A percentile compares a stretch with the other conserved stretches of the same genome.
Conservation (phyloP, 2,329 filamentous ascomycete species). For the Cercospora sp. region DNA sequence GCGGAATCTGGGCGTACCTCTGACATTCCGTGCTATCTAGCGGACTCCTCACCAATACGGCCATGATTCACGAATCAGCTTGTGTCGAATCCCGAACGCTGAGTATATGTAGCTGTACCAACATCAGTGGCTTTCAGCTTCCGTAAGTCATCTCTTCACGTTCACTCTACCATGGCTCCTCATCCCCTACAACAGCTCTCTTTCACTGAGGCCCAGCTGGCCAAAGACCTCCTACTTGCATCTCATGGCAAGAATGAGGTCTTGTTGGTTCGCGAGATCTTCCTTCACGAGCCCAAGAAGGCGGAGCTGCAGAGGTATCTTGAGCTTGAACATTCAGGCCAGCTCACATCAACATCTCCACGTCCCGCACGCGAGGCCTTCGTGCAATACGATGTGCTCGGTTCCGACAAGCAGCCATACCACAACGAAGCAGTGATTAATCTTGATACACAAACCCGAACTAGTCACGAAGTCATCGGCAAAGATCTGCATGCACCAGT, state of each 20-base stretch:
- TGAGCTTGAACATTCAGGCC: conserved; percentile 33
- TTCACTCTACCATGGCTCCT: conserved; percentile 14
- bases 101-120: background rate
- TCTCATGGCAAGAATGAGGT: conserved; percentile 29
- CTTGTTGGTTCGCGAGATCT: conserved; percentile 34
- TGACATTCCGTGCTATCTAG: conserved; percentile 4
- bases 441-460: conserved; percentile 26
- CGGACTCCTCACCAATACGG: background rate
- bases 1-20: background rate
- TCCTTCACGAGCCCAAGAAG: conserved; percentile 37
- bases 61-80: background rate
- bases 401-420: conserved; percentile 50
- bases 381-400: conserved; percentile 59
- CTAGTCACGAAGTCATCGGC: conserved; percentile 35
- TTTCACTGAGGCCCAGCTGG: conserved; percentile 26
- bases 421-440: conserved; percentile 56
- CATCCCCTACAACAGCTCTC: conserved; percentile 29
- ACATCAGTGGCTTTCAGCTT: background rate
- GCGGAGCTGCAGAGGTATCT: conserved; percentile 33
- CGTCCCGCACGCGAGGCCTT: conserved; percentile 50
- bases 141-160: background rate
- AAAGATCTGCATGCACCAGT: conserved; percentile 34
- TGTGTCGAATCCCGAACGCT: background rate
- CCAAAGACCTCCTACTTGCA: conserved; percentile 28
- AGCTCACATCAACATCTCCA: conserved; percentile 25